Evolutionary conservation across 2,329 filamentous ascomycete species (phyloP).

Genomic region (Ophiostoma tasmaniense): DNA sequence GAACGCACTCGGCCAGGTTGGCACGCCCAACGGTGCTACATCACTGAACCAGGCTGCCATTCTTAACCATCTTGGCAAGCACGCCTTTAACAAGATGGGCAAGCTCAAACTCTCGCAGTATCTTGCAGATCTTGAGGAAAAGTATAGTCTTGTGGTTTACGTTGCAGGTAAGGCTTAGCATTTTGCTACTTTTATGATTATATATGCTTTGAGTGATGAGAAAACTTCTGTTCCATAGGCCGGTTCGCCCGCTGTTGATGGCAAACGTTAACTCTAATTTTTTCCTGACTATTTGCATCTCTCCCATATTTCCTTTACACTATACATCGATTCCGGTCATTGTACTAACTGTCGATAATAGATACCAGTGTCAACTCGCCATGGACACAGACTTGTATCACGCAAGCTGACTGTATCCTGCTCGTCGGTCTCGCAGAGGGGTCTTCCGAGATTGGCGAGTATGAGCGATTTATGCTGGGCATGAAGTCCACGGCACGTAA

Average conservation of each 20-base stretch:
- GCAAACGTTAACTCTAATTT: slow-evolving; percentile 57
- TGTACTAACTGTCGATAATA: slow-evolving; percentile 25
- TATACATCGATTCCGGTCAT: neutral
- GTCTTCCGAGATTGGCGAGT: slow-evolving; percentile 86
- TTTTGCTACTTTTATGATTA: neutral
- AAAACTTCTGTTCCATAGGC: slow-evolving; percentile 41
- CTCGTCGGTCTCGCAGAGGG: slow-evolving; percentile 85
- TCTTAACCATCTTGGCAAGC: slow-evolving; percentile 85
- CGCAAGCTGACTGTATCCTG: slow-evolving; percentile 91
- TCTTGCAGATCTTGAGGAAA: slow-evolving; percentile 91
- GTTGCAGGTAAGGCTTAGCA: slow-evolving; percentile 57
- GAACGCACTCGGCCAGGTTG: slow-evolving; percentile 81
- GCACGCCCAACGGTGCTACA: slow-evolving; percentile 79
- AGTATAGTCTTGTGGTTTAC: slow-evolving; percentile 91
- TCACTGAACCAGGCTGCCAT: slow-evolving; percentile 91
- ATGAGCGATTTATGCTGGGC: slow-evolving; percentile 89
- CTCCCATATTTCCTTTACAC: neutral
- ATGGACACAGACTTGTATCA: slow-evolving; percentile 97
- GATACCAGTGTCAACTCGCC: slow-evolving; percentile 96
- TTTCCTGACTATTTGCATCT: slow-evolving; percentile 45
- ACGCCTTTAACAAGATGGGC: slow-evolving; percentile 96
- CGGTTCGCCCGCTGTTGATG: slow-evolving; percentile 41
- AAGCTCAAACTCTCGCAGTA: slow-evolving; percentile 95
- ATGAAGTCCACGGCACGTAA: slow-evolving; percentile 97
- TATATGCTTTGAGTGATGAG: slow-evolving; percentile 40